Percentiles rank a stretch among this genome's conserved stretches.
These are phyloP conservation scores for Candida succiphila DNA, from an alignment of 805 yeast genomes.

Conservation along the genomic window DNA sequence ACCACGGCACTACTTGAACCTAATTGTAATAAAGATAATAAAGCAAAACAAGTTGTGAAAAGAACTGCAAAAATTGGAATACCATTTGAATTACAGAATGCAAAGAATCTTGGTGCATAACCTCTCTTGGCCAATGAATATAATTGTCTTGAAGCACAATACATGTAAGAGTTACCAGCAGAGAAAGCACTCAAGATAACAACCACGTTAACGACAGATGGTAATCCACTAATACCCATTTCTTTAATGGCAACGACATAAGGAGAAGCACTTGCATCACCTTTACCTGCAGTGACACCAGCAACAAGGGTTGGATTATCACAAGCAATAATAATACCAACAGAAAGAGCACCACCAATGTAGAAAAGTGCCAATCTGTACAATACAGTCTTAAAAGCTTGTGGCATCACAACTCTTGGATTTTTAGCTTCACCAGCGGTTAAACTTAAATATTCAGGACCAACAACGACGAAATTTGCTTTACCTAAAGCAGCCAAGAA, in stretches of 20 bases:
- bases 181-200: conserved; percentile 65
- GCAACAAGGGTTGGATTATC: conserved; percentile 22
- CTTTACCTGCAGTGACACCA: conserved; percentile 45
- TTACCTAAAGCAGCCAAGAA: conserved; percentile 28
- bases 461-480: conserved; percentile 30
- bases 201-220: conserved; percentile 68
- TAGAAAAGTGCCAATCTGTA: conserved; percentile 34
- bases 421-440: conserved; percentile 33
- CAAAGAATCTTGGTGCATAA: conserved; percentile 59
- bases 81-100: conserved; percentile 53
- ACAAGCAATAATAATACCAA: conserved; percentile 27
- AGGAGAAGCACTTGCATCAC: conserved; percentile 72
- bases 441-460: conserved; percentile 35
- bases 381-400: conserved; percentile 31
- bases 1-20: conserved; percentile 24
- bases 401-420: conserved; percentile 29
- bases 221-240: conserved; percentile 52
- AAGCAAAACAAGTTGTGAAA: conserved; percentile 46
- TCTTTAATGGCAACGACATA: conserved; percentile 69
- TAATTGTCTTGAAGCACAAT: conserved; percentile 52
- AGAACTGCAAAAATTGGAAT: conserved; percentile 55
- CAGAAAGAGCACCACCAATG: conserved; percentile 32
- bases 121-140: conserved; percentile 62
- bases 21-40: conserved; percentile 52
- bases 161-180: conserved; percentile 74